Evolutionary conservation across 441 rosid species (phyloP), one percentile per base, ranked within the genome.

Genomic region (Adansonia gregorii): DNA sequence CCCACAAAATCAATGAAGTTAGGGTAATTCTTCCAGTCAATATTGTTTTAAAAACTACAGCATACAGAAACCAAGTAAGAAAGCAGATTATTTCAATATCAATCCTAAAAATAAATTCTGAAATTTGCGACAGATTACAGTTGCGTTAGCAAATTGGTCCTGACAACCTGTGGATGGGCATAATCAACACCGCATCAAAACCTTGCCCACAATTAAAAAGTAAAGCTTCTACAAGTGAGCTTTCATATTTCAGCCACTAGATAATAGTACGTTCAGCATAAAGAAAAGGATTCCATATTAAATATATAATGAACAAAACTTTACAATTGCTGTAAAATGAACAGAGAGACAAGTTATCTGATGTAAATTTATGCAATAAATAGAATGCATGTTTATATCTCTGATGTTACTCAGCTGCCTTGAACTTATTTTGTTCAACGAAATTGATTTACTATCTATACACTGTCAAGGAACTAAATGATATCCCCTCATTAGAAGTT

Each of bases 101-200:
- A 48, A 55, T 67, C 52, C 63, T 51, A 12, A 39, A 41, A 72
- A 35, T 76, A 68, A 61, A 27, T 81, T 11, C 56, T 48, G 39
- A 73, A 77, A 66, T 79, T 63, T 84, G 75, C 71, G 75, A 67
- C 85, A 90, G 95, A 77, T 69, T 93, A 74, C 87, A 88, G 76
- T 84, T 93, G 76, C 85, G 78, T 65, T 86, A 89, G 75, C 85
- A 83, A 66, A 56, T 75, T 31, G 61, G 81, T 52, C 65, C 11
- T 66, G 64, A 41, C n/a, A 71, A 65, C 24, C 84, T 41, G 41
- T 76, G 75, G 43, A 67, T 55, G 83, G 77, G 59, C 63, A 73
- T 60, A 66, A 76, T 46, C 59, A 54, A 3, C 0, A 20, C 1
- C 67, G 74, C 43, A 75, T 65, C 75, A 89, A 94, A 74, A 64